A percentile compares a stretch with the other conserved stretches of the same genome.
phyloP scores from a whole-genome alignment of 345 rosid species.

The Sisymbrium irio region DNA sequence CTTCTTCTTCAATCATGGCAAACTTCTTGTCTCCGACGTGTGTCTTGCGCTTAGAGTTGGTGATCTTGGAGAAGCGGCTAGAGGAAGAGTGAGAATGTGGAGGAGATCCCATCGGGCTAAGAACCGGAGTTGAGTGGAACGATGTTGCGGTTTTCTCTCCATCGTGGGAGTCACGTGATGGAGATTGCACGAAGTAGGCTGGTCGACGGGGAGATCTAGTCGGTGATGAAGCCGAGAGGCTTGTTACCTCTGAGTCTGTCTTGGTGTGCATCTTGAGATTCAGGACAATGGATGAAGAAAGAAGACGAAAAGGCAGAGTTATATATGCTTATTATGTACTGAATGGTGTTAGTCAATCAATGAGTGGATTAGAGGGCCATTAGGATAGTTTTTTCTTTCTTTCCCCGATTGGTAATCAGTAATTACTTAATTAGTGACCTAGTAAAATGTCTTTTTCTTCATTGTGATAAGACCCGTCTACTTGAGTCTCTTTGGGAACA shows the following conservation, averaged over 20 bases:
- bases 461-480: neutral
- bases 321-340: neutral
- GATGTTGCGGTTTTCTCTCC: conserved; percentile 92
- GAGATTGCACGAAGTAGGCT: conserved; percentile 90
- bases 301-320: neutral
- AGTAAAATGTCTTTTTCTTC: neutral
- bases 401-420: neutral
- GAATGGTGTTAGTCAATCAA: neutral
- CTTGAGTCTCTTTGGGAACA: neutral
- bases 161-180: conserved; percentile 94
- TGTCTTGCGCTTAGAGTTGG: conserved; percentile 43
- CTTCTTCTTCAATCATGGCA: conserved; percentile 86
- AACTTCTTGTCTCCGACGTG: conserved; percentile 49
- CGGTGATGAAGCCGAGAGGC: conserved; percentile 81
- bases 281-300: neutral
- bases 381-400: neutral
- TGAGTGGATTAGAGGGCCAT: neutral
- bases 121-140: conserved; percentile 87
- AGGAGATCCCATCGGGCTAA: conserved; percentile 89
- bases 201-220: conserved; percentile 90
- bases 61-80: conserved; percentile 80
- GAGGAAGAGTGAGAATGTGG: conserved; percentile 93
- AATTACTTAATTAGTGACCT: neutral
- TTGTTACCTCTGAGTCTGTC: conserved; percentile 93
- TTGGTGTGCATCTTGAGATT: conserved; percentile 71